Base-by-base conservation (phyloP, 192 early-diverging fungal genomes). In the Chytriomyces sp. region DNA sequence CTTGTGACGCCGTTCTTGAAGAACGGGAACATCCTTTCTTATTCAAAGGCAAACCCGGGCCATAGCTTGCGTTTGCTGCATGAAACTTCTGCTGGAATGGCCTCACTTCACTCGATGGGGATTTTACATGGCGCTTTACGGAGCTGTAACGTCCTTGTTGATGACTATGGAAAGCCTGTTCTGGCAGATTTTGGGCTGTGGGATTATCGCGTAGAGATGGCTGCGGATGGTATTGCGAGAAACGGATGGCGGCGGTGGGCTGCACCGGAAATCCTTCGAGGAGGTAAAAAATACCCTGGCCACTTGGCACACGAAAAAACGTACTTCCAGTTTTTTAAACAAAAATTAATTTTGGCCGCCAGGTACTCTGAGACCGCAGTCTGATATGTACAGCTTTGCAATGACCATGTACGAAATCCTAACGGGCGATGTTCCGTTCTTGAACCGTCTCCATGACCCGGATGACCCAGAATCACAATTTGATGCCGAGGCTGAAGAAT, bases 341-440 rank as follows among this genome's bases (percentile, higher is more conserved):
- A 35, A 35, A 4, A 35, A 35, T 35, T 35, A 35, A 35, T 35
- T 35, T 35, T 57, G 53, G 53, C 13, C 11, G 16, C 26, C 47
- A 77, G 76, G 76, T 9, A 26, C 23, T 6, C 7, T 76, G 45
- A n/a, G 69, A 50, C 47, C 59, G 61, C 74, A 67, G 8, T 50
- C 49, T n/a, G 79, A 80, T 63, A 69, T 77, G 26, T 80, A 80
- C 67, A 68, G 66, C 23, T 80, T 80, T 47, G 64, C 79, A 7
- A 80, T 80, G 79, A 80, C 75, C 5, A 70, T 67, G 67, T 80
- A 80, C 45, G 79, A 80, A 49, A 67, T 80, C 26, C 44, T 80
- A 18, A 69, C 74, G 8, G 79, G 79, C 10, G 50, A 75, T 7
- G 23, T 72, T 53, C 78, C 78, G 1, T 79, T 79, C 72, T 28